These are phyloP conservation scores for Bruguiera hainesii DNA, from an alignment of 441 rosid genomes.

Conservation along the genomic window DNA sequence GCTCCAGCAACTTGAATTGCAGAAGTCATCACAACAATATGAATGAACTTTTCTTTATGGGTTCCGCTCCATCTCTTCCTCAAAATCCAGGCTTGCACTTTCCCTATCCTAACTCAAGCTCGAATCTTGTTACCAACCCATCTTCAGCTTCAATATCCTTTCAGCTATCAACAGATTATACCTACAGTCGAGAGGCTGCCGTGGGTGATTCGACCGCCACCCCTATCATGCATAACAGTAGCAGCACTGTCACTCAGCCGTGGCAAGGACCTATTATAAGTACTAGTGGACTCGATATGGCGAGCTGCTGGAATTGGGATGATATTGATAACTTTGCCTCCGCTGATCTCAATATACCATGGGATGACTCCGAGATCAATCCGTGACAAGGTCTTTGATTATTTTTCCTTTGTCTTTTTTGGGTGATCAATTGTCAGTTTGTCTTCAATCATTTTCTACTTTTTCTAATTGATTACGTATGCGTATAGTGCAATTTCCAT, in stretches of 20 bases:
- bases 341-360: slow-evolving; percentile 37
- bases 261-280: slow-evolving; percentile 30
- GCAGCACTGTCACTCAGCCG: slow-evolving; percentile 16
- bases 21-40: slow-evolving; percentile 11
- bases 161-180: slow-evolving; percentile 23
- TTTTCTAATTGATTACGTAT: neutral
- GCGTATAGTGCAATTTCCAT: neutral
- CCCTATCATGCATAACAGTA: slow-evolving; percentile 20
- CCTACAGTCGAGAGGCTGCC: slow-evolving; percentile 16
- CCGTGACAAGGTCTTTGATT: slow-evolving; percentile 31
- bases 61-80: slow-evolving; percentile 22
- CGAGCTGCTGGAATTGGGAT: slow-evolving; percentile 52
- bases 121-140: slow-evolving; percentile 23
- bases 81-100: slow-evolving; percentile 28
- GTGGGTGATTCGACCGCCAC: slow-evolving; percentile 31
- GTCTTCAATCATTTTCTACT: neutral
- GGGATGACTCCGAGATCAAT: slow-evolving; percentile 52
- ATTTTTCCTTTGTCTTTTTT: neutral
- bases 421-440: neutral
- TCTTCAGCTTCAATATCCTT: slow-evolving; percentile 32
- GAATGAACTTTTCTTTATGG: slow-evolving; percentile 6
- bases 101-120: slow-evolving; percentile 26
- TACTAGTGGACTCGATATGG: slow-evolving; percentile 20
- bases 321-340: slow-evolving; percentile 45
- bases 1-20: slow-evolving; percentile 14